phyloP scores from a whole-genome alignment of 192 early-diverging fungal genomes.

The Coemansia sp. region DNA sequence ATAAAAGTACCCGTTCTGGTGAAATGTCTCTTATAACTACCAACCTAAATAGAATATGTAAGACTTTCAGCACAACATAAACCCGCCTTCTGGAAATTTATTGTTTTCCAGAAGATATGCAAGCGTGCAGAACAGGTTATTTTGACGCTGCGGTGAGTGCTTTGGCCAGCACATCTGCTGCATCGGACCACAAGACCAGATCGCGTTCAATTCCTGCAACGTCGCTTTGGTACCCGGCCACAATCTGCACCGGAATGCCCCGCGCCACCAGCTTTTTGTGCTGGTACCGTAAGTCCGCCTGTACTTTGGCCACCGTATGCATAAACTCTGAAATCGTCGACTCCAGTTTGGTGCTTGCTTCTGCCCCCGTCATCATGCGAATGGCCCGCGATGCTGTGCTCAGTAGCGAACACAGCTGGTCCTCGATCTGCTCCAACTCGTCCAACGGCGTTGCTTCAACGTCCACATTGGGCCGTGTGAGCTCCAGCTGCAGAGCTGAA shows the following conservation, averaged over 20 bases:
- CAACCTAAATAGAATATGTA: too few relatives aligned
- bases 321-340: slow-evolving; percentile 37
- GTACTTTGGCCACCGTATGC: slow-evolving; percentile 31
- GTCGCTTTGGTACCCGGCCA: slow-evolving; percentile 30
- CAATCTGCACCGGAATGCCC: slow-evolving; percentile 25
- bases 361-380: slow-evolving; percentile 27
- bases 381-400: slow-evolving; percentile 30
- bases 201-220: slow-evolving; percentile 41
- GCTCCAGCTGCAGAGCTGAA: background rate
- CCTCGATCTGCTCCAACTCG: slow-evolving; percentile 40
- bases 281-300: slow-evolving; percentile 29
- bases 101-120: too few relatives aligned
- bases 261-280: slow-evolving; percentile 22
- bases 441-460: slow-evolving; percentile 14
- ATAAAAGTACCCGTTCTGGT: too few relatives aligned
- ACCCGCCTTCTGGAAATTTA: too few relatives aligned
- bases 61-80: too few relatives aligned
- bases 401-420: slow-evolving; percentile 36
- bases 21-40: too few relatives aligned
- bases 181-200: slow-evolving; percentile 37
- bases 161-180: slow-evolving; percentile 27
- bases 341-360: slow-evolving; percentile 13
- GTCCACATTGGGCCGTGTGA: slow-evolving; percentile 5
- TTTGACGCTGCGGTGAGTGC: background rate
- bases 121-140: too few relatives aligned